Evolutionary conservation across 495 filamentous ascomycete species (phyloP), one percentile per base, ranked within the genome.

Genomic region (Neurospora sp.): DNA sequence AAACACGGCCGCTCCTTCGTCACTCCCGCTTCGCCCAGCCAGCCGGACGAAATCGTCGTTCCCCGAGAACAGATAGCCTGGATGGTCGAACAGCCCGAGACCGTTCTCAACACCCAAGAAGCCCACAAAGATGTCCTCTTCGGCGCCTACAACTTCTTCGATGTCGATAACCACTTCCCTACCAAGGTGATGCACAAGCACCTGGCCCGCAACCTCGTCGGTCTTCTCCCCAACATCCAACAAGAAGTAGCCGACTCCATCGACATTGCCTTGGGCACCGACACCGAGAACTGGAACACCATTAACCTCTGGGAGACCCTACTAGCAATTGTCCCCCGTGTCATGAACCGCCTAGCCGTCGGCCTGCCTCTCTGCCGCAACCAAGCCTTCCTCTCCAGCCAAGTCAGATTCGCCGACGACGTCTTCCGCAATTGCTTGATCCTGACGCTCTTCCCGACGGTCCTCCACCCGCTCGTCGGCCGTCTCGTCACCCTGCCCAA

Each of bases 71-170:
- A 83, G 69, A 76, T 78, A 2, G 70, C 76, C 6, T 83, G 81
- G 81, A 75, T 83, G 71, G 77, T 83, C 71, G 80, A 83, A 69
- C 77, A 74, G 42, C 80, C 81, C 43, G 81, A 83, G 71, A 76
- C 76, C 45, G 71, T 79, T 0, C 71, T 82, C 17, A 81, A 77
- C 6, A 73, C 80, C 0, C 72, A 78, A 59, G 76, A 79, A 38
- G 76, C 81, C 5, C 81, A 83, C 73, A 71, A 72, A 10, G 78
- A 79, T n/a, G 8, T 78, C 28, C 72, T 83, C 8, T 76, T 79
- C 59, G 75, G 72, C 62, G 72, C 78, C 42, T 81, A 79, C 74
- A 77, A 81, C 40, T 82, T 83, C 74, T 74, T 83, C 38, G 73
- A 76, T 21, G 34, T 73, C 28, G 77, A 81, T 21, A 78, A 77